Percentiles rank a stretch among this genome's conserved stretches.
These are phyloP conservation scores for Russula emetica DNA, from an alignment of 768 basidiomycete genomes.

Conservation along the genomic window DNA sequence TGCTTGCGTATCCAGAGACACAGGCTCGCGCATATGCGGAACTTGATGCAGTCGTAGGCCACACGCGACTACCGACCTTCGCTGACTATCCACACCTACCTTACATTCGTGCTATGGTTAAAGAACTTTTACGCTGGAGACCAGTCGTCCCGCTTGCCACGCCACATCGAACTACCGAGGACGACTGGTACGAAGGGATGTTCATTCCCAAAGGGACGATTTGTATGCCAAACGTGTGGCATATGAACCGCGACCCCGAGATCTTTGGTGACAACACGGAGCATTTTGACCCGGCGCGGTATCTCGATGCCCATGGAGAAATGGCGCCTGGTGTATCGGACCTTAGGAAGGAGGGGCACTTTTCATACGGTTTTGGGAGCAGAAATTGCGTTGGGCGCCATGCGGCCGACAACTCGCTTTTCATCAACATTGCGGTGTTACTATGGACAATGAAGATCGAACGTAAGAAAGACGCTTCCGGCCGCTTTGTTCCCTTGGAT, in stretches of 20 bases:
- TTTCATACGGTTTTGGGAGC: not conserved
- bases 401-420: not conserved
- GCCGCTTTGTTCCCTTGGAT: not conserved
- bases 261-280: not conserved
- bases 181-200: slow-evolving; percentile 9
- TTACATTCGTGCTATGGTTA: slow-evolving; percentile 1
- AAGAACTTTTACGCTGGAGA: not conserved
- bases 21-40: not conserved
- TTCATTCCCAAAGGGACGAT: not conserved
- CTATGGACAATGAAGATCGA: not conserved
- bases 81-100: not conserved
- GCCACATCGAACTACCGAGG: not conserved
- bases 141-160: not conserved
- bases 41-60: not conserved
- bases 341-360: not conserved
- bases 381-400: not conserved
- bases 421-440: not conserved
- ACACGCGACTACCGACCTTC: not conserved
- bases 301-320: not conserved
- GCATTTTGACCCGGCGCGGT: not conserved
- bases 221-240: not conserved
- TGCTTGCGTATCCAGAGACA: slow-evolving; percentile 4
- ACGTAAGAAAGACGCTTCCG: not conserved
- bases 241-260: slow-evolving; percentile 2
- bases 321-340: not conserved